Conservation (phyloP, 306 rosid species). For the Psophocarpus tetragonolobus region DNA sequence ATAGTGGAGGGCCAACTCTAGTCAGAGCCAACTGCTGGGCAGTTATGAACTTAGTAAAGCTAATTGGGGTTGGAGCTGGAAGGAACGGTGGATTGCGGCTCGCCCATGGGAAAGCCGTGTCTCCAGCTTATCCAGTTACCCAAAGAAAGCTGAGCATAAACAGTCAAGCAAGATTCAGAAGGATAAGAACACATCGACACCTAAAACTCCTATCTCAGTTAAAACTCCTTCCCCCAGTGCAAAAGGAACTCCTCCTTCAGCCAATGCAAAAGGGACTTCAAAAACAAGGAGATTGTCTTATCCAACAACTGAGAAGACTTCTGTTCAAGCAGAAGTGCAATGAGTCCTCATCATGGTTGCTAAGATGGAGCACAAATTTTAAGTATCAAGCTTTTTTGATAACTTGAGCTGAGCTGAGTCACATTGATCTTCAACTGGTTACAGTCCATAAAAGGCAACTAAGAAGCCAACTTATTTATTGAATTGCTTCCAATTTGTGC, state of each 20-base stretch:
- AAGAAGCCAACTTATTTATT: constrained; percentile 31
- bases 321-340: constrained; percentile 39
- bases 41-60: constrained; percentile 70
- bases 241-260: constrained; percentile 43
- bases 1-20: constrained; percentile 96
- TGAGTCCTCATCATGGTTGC: constrained; percentile 39
- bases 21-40: constrained; percentile 75
- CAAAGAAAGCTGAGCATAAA: constrained; percentile 54
- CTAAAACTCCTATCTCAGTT: constrained; percentile 47
- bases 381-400: constrained; percentile 32
- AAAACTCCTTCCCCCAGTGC: constrained; percentile 50
- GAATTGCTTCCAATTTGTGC: constrained; percentile 30
- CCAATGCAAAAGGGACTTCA: constrained; percentile 54
- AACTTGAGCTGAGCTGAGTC: constrained; percentile 35
- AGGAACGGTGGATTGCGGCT: constrained; percentile 96
- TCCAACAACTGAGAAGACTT: constrained; percentile 54
- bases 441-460: constrained; percentile 35
- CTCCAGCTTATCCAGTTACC: constrained; percentile 38
- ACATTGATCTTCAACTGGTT: constrained; percentile 34
- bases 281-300: constrained; percentile 72
- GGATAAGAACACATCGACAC: constrained; percentile 46
- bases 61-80: constrained; percentile 99
- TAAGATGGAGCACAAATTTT: constrained; percentile 39
- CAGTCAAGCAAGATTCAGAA: constrained; percentile 61
- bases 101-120: constrained; percentile 99